Evolutionary conservation across 139 green algal genomes (phyloP).

Genomic region (Micromonas pusilla): DNA sequence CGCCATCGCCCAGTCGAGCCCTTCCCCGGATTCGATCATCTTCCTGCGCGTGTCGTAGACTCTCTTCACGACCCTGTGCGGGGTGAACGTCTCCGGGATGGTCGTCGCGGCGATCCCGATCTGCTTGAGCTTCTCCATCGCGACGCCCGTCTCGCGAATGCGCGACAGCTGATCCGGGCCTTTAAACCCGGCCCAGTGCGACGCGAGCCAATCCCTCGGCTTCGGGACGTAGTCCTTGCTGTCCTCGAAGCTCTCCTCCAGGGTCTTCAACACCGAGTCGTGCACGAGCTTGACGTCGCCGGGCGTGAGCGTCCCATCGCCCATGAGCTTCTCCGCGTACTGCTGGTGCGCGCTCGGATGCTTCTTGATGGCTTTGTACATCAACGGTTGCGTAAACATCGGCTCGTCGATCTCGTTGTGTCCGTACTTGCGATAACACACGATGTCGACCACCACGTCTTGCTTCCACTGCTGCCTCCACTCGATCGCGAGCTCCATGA

Average conservation of each 20-base stretch:
- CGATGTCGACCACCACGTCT: conserved; percentile 94
- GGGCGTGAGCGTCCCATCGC: conserved; percentile 55
- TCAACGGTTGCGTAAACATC: conserved; percentile 94
- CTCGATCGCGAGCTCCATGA: conserved; percentile 84
- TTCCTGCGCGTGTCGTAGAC: conserved; percentile 74
- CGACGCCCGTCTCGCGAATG: conserved; percentile 85
- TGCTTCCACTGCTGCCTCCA: conserved; percentile 82
- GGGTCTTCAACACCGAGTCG: neutral
- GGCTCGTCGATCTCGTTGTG: conserved; percentile 99
- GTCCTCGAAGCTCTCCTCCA: conserved; percentile 60
- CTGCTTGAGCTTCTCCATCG: conserved; percentile 50
- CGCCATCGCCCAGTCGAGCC: conserved; percentile 74
- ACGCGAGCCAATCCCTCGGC: conserved; percentile 73
- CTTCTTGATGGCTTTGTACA: conserved; percentile 73
- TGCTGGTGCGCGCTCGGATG: conserved; percentile 60
- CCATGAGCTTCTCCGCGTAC: conserved; percentile 73
- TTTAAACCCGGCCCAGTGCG: conserved; percentile 88
- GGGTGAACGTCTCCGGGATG: conserved; percentile 74
- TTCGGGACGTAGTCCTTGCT: conserved; percentile 72
- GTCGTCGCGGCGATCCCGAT: conserved; percentile 72
- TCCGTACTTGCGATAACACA: conserved; percentile 77
- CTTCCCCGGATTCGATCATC: conserved; percentile 64
- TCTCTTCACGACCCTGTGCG: conserved; percentile 81
- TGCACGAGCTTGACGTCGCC: conserved; percentile 62
- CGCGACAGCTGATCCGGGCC: conserved; percentile 70